Evolutionary conservation across 1,139 yeast species (phyloP).

Genomic region (Suhomyces anneliseae): DNA sequence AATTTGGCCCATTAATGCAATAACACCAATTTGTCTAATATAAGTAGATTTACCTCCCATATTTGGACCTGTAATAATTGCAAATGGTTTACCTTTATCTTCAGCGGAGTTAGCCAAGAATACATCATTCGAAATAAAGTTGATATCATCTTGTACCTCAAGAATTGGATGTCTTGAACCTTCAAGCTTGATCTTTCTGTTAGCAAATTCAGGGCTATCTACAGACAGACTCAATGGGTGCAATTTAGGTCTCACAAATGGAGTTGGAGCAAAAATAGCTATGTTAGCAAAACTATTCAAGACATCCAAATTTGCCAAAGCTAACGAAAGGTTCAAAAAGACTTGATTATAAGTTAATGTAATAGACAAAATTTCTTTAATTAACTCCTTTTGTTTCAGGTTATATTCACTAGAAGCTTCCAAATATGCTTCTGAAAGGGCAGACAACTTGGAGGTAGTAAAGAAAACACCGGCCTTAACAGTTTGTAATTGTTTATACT

Average conservation of each 20-base stretch:
- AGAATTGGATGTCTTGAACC: slow-evolving; percentile 92
- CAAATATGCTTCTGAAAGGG: slow-evolving; percentile 58
- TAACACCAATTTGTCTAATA: slow-evolving; percentile 88
- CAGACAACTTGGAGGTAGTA: slow-evolving; percentile 65
- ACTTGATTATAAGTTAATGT: slow-evolving; percentile 80
- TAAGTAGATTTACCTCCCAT: slow-evolving; percentile 99
- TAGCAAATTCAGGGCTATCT: slow-evolving; percentile 27
- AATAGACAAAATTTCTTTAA: slow-evolving; percentile 76
- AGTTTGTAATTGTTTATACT: slow-evolving; percentile 78
- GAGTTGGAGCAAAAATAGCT: slow-evolving; percentile 78
- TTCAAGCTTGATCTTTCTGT: slow-evolving; percentile 56
- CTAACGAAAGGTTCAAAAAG: slow-evolving; percentile 61
- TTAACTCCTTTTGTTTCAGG: slow-evolving; percentile 71
- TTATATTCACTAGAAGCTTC: slow-evolving; percentile 68
- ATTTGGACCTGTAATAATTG: slow-evolving; percentile 93
- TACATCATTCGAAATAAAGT: slow-evolving; percentile 87
- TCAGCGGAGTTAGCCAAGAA: slow-evolving; percentile 39
- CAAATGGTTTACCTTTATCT: slow-evolving; percentile 55
- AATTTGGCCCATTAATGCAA: slow-evolving; percentile 84
- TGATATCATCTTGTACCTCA: slow-evolving; percentile 85
- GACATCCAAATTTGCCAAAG: slow-evolving; percentile 79
- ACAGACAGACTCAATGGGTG: slow-evolving; percentile 44
- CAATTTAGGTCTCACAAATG: slow-evolving; percentile 70
- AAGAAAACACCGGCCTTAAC: slow-evolving; percentile 94
- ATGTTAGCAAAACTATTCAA: slow-evolving; percentile 82